Evolutionary conservation across 1,284 basidiomycete species (phyloP).

Genomic region (Moesziomyces sp.): DNA sequence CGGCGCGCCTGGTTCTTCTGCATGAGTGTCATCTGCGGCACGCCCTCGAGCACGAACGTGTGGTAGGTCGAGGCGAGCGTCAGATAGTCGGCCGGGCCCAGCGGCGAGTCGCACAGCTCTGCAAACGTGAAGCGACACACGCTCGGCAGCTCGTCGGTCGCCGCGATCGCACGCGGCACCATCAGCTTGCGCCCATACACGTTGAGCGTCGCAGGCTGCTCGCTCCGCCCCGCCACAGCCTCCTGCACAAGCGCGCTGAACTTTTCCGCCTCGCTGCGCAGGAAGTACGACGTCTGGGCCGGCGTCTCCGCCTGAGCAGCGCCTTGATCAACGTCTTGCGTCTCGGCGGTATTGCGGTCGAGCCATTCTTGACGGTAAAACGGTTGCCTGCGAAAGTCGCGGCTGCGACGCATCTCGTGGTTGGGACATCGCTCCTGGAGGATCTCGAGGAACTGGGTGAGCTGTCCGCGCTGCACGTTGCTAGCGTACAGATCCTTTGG

Average conservation of each 20-base stretch:
- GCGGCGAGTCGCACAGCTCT: slow-evolving; percentile 75
- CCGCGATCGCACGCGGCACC: slow-evolving; percentile 71
- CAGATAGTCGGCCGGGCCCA: slow-evolving; percentile 79
- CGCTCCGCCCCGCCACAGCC: slow-evolving; percentile 18
- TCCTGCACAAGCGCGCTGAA: slow-evolving; percentile 23
- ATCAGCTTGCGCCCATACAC: slow-evolving; percentile 72
- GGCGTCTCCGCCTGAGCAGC: not conserved
- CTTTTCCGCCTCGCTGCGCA: slow-evolving; percentile 41
- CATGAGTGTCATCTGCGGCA: slow-evolving; percentile 74
- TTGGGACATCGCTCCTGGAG: slow-evolving; percentile 76
- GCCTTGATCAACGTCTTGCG: not conserved
- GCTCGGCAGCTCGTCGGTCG: slow-evolving; percentile 52
- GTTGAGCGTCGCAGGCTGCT: slow-evolving; percentile 54
- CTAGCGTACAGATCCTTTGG: slow-evolving; percentile 78
- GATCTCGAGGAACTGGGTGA: slow-evolving; percentile 73
- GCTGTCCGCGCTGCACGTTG: slow-evolving; percentile 75
- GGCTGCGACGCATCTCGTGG: slow-evolving; percentile 71
- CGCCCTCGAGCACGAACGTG: slow-evolving; percentile 74
- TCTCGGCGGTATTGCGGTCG: slow-evolving; percentile 14
- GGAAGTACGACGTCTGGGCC: slow-evolving; percentile 41
- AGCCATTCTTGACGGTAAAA: slow-evolving; percentile 46
- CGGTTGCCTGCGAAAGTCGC: slow-evolving; percentile 69
- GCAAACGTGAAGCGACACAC: slow-evolving; percentile 74
- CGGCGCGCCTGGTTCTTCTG: slow-evolving; percentile 78
- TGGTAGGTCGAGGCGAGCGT: slow-evolving; percentile 74